phyloP scores from a whole-genome alignment of 768 basidiomycete genomes.

The Phlebiopsis flavidoalba region DNA sequence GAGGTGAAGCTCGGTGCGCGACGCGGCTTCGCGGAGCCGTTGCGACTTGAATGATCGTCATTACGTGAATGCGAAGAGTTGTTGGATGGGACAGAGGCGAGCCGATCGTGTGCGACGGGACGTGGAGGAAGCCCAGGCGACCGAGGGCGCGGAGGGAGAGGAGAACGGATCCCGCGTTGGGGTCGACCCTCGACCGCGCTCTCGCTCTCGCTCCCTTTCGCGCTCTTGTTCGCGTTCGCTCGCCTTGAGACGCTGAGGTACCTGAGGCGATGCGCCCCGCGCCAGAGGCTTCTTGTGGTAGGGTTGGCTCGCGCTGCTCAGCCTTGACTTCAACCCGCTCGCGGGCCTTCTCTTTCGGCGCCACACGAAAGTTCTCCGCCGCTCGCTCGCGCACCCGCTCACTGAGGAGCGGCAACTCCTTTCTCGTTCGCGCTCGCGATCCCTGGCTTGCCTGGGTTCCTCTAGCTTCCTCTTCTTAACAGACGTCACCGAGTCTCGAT shows the following conservation, averaged over 20 bases:
- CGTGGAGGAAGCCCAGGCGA: slow-evolving; percentile 10
- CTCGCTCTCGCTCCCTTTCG: neutral
- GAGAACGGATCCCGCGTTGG: slow-evolving; percentile 24
- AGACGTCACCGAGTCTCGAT: slow-evolving; percentile 11
- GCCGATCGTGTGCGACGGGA: slow-evolving; percentile 5
- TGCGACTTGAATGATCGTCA: slow-evolving; percentile 4
- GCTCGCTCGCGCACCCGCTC: neutral
- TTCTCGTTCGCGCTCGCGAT: neutral
- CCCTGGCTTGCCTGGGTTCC: neutral
- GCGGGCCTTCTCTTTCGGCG: neutral
- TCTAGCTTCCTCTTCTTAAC: slow-evolving; percentile 43
- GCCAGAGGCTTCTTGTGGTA: slow-evolving; percentile 31
- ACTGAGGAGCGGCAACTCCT: too few relatives aligned
- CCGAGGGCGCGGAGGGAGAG: slow-evolving; percentile 2
- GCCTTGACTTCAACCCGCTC: neutral
- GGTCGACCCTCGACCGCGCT: slow-evolving; percentile 3
- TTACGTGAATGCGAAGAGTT: neutral
- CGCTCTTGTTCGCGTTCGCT: neutral
- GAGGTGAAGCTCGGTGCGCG: slow-evolving; percentile 63
- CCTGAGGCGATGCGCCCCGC: slow-evolving; percentile 19
- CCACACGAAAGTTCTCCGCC: too few relatives aligned
- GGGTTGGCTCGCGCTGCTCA: slow-evolving; percentile 10
- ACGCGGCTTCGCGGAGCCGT: slow-evolving; percentile 11
- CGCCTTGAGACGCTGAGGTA: neutral
- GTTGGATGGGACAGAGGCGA: slow-evolving; percentile 1